Conservation (phyloP, 2,329 filamentous ascomycete genomes). For the Elsinoe fawcettii region DNA sequence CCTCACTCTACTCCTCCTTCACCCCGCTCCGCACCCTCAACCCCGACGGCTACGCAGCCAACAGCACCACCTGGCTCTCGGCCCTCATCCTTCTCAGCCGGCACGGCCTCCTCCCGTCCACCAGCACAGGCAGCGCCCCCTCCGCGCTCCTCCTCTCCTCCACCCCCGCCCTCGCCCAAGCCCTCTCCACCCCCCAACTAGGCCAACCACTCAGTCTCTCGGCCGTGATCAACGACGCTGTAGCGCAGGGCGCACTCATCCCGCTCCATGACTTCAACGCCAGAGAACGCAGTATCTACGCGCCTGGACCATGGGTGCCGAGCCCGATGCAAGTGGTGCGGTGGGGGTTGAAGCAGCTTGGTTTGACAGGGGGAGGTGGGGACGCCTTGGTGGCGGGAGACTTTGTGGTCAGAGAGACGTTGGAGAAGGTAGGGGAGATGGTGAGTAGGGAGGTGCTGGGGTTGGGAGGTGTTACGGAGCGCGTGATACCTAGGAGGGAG, state of each 20-base stretch:
- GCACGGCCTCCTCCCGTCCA: constrained; percentile 49
- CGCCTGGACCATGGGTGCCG: constrained; percentile 56
- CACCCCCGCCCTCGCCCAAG: constrained; percentile 57
- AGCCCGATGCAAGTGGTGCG: constrained; percentile 62
- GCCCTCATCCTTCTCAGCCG: constrained; percentile 63
- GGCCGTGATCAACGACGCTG: constrained; percentile 68
- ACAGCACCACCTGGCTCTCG: constrained; percentile 69
- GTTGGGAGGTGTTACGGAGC: not conserved
- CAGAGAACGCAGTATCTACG: constrained; percentile 62
- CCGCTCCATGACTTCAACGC: constrained; percentile 60
- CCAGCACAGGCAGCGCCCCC: constrained; percentile 17
- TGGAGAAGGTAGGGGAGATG: constrained; percentile 38
- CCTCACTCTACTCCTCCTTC: constrained; percentile 86
- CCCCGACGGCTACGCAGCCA: constrained; percentile 76
- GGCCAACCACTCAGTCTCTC: constrained; percentile 75
- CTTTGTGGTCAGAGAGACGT: constrained; percentile 59
- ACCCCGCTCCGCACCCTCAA: constrained; percentile 65
- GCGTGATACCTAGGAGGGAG: not conserved
- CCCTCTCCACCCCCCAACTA: constrained; percentile 67
- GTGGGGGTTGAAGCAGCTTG: constrained; percentile 68
- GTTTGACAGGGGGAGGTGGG: constrained; percentile 38
- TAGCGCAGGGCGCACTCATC: constrained; percentile 61
- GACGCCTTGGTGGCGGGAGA: constrained; percentile 54
- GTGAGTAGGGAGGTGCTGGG: not conserved
- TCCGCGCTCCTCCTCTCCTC: constrained; percentile 41